Base-by-base conservation (phyloP, 2,329 filamentous ascomycete genomes). In the Cladobotryum protrusum region DNA sequence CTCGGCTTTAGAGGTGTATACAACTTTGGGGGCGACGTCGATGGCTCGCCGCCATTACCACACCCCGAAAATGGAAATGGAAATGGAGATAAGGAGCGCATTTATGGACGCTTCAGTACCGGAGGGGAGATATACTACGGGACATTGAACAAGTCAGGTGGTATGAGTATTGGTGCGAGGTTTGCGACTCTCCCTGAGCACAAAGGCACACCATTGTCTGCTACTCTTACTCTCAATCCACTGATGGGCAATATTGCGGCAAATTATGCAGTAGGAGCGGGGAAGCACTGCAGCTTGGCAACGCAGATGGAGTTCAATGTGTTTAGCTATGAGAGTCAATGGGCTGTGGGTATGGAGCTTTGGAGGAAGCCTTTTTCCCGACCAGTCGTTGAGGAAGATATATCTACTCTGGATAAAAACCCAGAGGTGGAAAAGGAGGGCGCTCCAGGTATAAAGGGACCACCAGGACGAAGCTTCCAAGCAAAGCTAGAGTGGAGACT, bases 81-180 rank as follows among this genome's bases (percentile, higher is more conserved):
- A 15, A 57, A 53, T 13, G 55, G 59, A 0, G 73, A 81, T 40
- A 72, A 68, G 52, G 83, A 86, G 63, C 80, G 77, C 58, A 81
- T 85, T 52, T 86, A 83, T 71, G 91, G 87, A 8, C 83, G 92
- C 17, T 89, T 97, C 65, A 95, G 89, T 61, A 88, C 89, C 3
- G 93, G 93, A 34, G 92, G 85, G 49, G 93, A 99, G 68, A 76
- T 95, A 34, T 99, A 97, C 72, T 99, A 99, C 72, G 93, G 92
- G 18, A 86, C 91, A 1, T 72, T 96, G 52, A 97, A 96, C 66
- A 96, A 96, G 64, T 89, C 90, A 18, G 89, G 92, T 44, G 93
- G 93, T 43, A 82, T 96, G 64, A 96, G 89, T 55, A 81, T 95
- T 8, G 93, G 91, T 6, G 76, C 90, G 43, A 82, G 93, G 45